Evolutionary conservation across 345 rosid genomes (phyloP), one percentile per base, ranked within the genome.

Genomic region (Eucalyptus cloeziana): DNA sequence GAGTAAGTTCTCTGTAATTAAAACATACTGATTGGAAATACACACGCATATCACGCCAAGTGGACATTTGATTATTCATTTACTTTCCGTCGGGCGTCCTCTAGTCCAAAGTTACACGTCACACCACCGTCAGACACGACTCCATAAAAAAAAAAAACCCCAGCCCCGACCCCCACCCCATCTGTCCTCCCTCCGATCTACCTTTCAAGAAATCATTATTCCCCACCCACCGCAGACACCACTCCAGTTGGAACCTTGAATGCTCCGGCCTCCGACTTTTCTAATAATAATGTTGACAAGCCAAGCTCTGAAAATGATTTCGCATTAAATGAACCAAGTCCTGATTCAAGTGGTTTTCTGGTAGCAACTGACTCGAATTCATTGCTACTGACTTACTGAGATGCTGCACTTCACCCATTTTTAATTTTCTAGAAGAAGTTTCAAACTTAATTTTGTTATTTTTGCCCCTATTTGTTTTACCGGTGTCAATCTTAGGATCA

Each of bases 281-380:
- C 92, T 56, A 95, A 43, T 91, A 97, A 92, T 37, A 90, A 33
- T 80, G 94, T 91, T 37, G 99, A 97, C 62, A 97, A 94, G 80
- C 96, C 96, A 89, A 98, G 98, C 95, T 96, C 99, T 37, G 95
- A 91, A 91, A 98, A 98, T 33, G 98, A 96, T 45, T 93, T 93
- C 11, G 96, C 97, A 85, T 97, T 92, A 92, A 97, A 98, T 80
- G 94, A 94, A 83, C 95, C 94, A 1, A 92, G 87, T 49, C 92
- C 97, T 47, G 92, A 89, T 89, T 95, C 95, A 69, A 91, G 88
- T 24, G 95, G 87, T 58, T 88, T 93, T 85, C 90, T 94, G 80
- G 88, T 92, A 89, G 80, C 88, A 43, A 90, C 92, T 6, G 89
- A 87, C 92, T 91, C 93, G 87, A 51, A 86, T 86, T 85, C 89